phyloP scores from a whole-genome alignment of 2,329 filamentous ascomycete genomes.

The Aspergillus aculeatinus region DNA sequence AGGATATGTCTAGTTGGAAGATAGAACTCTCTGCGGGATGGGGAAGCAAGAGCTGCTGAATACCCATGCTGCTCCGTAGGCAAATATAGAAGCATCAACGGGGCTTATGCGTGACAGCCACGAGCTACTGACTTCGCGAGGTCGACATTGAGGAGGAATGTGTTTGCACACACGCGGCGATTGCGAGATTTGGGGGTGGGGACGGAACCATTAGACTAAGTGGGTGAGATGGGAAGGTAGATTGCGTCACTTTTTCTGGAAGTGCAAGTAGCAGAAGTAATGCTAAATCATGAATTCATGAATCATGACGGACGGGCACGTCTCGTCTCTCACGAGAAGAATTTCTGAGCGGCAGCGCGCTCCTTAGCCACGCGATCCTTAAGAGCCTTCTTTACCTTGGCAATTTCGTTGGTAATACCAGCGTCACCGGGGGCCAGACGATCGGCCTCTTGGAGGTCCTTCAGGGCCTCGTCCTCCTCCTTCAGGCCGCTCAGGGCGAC shows the following conservation, averaged over 20 bases:
- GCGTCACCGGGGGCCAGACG: slow-evolving; percentile 72
- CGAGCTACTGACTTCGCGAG: not conserved
- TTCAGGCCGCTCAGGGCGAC: slow-evolving; percentile 72
- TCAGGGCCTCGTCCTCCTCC: slow-evolving; percentile 78
- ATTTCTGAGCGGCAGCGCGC: slow-evolving; percentile 89
- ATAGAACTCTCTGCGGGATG: too few species aligned
- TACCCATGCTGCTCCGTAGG: too few species aligned
- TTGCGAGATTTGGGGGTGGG: not conserved
- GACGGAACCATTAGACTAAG: not conserved
- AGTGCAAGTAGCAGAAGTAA: not conserved
- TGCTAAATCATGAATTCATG: slow-evolving; percentile 30
- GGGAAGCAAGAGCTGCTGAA: not conserved
- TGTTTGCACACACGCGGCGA: not conserved
- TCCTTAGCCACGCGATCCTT: slow-evolving; percentile 77
- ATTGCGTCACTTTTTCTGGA: not conserved
- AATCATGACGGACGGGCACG: slow-evolving; percentile 24
- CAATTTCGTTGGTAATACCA: slow-evolving; percentile 72
- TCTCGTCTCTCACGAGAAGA: slow-evolving; percentile 60
- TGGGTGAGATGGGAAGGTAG: not conserved
- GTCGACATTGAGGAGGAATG: not conserved
- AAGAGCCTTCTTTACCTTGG: slow-evolving; percentile 72
- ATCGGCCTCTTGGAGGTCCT: slow-evolving; percentile 73
- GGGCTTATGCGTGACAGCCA: not conserved
- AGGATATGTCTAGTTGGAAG: too few species aligned
- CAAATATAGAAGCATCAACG: not conserved